Conservation (phyloP, 1,284 basidiomycete genomes). For the Ceratobasidium sp. region DNA sequence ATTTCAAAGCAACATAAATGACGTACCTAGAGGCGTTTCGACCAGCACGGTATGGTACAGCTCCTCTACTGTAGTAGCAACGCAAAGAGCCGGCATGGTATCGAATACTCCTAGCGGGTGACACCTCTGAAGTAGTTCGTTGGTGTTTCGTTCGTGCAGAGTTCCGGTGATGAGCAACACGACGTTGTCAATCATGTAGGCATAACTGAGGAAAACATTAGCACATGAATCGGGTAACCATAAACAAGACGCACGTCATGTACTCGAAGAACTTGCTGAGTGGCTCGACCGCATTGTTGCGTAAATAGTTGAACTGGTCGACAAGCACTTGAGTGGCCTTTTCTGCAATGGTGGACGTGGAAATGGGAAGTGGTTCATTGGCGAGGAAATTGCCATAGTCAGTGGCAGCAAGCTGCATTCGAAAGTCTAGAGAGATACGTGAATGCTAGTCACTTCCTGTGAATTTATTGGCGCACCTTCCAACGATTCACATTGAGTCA, state of each 20-base stretch:
- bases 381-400: constrained; percentile 99
- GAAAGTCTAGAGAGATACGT: constrained; percentile 68
- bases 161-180: constrained; percentile 97
- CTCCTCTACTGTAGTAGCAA: constrained; percentile 99
- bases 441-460: too few relatives aligned
- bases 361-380: constrained; percentile 94
- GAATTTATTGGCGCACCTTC: constrained; percentile 69
- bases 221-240: not conserved
- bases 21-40: constrained; percentile 92
- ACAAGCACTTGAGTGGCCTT: constrained; percentile 95
- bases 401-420: constrained; percentile 91
- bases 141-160: constrained; percentile 95
- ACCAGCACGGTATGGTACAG: constrained; percentile 96
- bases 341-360: constrained; percentile 93
- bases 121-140: constrained; percentile 95
- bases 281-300: constrained; percentile 90
- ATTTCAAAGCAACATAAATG: constrained; percentile 5
- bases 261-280: constrained; percentile 96
- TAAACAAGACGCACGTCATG: constrained; percentile 73
- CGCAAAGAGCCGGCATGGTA: constrained; percentile 98
- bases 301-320: constrained; percentile 95
- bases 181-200: constrained; percentile 99
- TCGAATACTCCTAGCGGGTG: constrained; percentile 98
- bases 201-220: constrained; percentile 65
- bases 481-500: constrained; percentile 97